Conservation (phyloP, 169 alveolate genomes). For the Eimeria falciformis region DNA sequence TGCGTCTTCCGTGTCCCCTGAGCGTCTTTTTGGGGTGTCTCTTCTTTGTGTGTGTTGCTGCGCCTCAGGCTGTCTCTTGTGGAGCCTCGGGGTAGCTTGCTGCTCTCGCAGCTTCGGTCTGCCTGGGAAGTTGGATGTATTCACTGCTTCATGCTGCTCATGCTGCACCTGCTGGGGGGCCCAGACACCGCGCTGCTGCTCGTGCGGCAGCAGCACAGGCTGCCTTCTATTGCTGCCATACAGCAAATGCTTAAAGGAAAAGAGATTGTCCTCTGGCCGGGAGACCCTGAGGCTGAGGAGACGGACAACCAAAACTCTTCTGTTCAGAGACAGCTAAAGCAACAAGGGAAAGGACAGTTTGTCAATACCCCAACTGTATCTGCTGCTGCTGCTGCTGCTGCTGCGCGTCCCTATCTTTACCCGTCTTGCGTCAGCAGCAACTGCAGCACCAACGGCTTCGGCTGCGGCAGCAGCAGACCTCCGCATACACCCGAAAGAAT, state of each 20-base stretch:
- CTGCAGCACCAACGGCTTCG: slow-evolving; percentile 16
- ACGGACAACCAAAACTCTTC: background rate
- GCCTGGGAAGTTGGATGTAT: slow-evolving; percentile 67
- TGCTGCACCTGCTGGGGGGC: slow-evolving; percentile 68
- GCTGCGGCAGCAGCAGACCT: background rate
- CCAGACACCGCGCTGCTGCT: slow-evolving; percentile 50
- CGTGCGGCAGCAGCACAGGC: slow-evolving; percentile 19
- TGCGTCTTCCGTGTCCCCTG: background rate
- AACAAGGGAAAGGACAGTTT: background rate
- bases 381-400: background rate
- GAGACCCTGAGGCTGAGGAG: background rate
- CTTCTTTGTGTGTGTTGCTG: background rate
- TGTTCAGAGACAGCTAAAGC: slow-evolving; percentile 5
- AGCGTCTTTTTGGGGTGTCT: background rate
- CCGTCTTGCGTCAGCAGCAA: slow-evolving; percentile 17
- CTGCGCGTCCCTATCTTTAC: background rate
- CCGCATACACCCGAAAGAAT: background rate
- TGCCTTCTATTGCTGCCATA: background rate
- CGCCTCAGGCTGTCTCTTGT: slow-evolving; percentile 64
- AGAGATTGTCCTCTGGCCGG: background rate
- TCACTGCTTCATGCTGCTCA: slow-evolving; percentile 67
- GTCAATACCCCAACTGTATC: background rate
- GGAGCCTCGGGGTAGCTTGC: slow-evolving; percentile 61
- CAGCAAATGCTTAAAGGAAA: background rate
- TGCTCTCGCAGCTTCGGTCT: slow-evolving; percentile 55